A percentile compares a stretch with the other conserved stretches of the same genome.
Conservation (phyloP, 139 green algal species). For the Pleodorina starrii region DNA sequence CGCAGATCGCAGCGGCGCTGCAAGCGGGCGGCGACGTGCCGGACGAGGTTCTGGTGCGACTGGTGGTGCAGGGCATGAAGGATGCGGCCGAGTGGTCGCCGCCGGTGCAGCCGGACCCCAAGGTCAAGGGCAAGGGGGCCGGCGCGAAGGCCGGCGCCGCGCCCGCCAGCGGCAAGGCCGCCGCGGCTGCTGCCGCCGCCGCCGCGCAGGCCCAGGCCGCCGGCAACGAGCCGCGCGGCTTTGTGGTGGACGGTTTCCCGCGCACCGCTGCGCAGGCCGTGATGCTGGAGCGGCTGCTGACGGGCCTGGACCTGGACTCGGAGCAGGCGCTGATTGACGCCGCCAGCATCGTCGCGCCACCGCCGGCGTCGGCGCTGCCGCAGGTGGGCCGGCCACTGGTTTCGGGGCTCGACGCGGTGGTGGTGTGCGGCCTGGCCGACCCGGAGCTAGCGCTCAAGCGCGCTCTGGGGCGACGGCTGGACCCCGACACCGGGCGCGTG, state of each 20-base stretch:
- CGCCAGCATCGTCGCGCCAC: slow-evolving; percentile 72
- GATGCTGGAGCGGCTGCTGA: slow-evolving; percentile 82
- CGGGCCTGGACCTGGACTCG: slow-evolving; percentile 78
- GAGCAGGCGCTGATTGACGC: slow-evolving; percentile 62
- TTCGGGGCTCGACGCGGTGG: slow-evolving; percentile 79
- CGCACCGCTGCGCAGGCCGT: slow-evolving; percentile 67
- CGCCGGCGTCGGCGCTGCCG: slow-evolving; percentile 60
- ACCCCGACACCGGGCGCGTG: slow-evolving; percentile 69
- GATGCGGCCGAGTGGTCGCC: slow-evolving; percentile 46
- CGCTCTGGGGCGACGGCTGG: slow-evolving; percentile 63
- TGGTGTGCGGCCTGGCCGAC: slow-evolving; percentile 65
- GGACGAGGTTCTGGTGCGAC: slow-evolving; percentile 59
- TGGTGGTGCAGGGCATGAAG: slow-evolving; percentile 70
- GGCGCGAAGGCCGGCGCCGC: not conserved
- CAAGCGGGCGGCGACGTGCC: slow-evolving; percentile 53
- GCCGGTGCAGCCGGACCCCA: slow-evolving; percentile 23
- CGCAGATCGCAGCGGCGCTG: slow-evolving; percentile 48
- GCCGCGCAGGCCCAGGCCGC: not conserved
- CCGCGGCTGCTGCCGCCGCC: not conserved
- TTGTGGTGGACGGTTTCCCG: slow-evolving; percentile 85
- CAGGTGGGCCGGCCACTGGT: slow-evolving; percentile 62
- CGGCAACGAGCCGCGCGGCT: slow-evolving; percentile 64
- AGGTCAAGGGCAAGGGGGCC: slow-evolving; percentile 27
- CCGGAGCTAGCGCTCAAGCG: slow-evolving; percentile 56
- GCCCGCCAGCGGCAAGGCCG: not conserved